Evolutionary conservation across 345 rosid genomes (phyloP), one percentile per base, ranked within the genome.

Genomic region (Murraya koenigii): DNA sequence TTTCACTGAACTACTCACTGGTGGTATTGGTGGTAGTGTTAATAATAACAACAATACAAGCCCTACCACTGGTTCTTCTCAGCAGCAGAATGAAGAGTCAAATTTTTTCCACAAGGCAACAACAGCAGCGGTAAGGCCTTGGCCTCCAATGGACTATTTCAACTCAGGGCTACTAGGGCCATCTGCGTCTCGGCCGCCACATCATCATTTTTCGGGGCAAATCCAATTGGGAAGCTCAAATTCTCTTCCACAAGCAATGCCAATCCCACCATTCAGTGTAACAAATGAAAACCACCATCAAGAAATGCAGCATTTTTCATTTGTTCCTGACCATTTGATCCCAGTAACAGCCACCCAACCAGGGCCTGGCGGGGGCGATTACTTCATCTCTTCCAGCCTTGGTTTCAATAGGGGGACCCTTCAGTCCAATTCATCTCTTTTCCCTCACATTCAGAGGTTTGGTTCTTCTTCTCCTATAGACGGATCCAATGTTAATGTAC

Each of bases 321-420:
- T 91, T 62, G 89, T 85, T 80, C 86, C 93, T 68, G 98, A 96
- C 77, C 93, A 92, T 84, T 77, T 91, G 86, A 89, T 91, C 32
- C 92, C 96, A 62, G 88, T 88, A 66, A 85, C 62, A 65, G 78
- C 92, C 74, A 80, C 89, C 44, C 83, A 80, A 65, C 78, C 79
- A 60, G 84, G 80, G 71, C 69, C 74, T 77, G 84, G 84, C 58
- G 85, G 72, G 83, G 81, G 75, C 75, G 91, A 88, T 58, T 90
- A 91, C 84, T 96, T 94, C 89, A 90, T 94, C 79, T 88, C 98
- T 41, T 81, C 98, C 78, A 85, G 89, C 87, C 90, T 89, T 86
- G 97, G 94, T 86, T 88, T 88, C 91, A 91, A 92, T 71, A 94
- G 99, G 99, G 98, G 99, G 98, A 92, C 99, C 99, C 99, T 96